Evolutionary conservation across 176 grass and related monocot genomes (phyloP), one percentile per base, ranked within the genome.

Genomic region (Triticum turgidum): DNA sequence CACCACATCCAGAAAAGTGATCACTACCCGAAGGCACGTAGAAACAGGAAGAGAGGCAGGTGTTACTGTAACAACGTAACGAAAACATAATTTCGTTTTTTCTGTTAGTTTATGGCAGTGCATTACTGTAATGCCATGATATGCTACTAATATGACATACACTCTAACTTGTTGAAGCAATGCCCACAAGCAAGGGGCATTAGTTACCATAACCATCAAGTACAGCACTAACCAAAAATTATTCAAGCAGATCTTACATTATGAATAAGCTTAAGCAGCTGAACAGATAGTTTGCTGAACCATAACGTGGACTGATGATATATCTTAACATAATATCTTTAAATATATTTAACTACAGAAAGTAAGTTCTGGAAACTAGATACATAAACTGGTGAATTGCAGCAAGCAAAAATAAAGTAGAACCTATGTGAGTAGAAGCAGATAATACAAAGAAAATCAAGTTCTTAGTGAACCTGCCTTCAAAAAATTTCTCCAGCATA

Each of bases 401-500:
- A 33, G 29, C 13, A 79, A 32, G n/a, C 30, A 30, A 84, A 37
- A 79, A 11, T 14, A 65, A 61, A 65, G 13, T 11, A 79, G n/a
- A 29, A 78, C 17, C 5, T 34, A 76, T 2, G 42, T 0, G 0
- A 56, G 45, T 33, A 75, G 25, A 34, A 78, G 54, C 39, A 92
- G 7, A 80, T 62, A 86, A 74, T 1, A 63, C 45, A 90, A 20
- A 61, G 3, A 76, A 10, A 27, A 61, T 58, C 10, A 21, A 84
- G 22, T 66, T 71, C 13, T 62, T 21, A 75, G 49, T 27, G 65
- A 38, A 49, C 52, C 87, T 85, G 59, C 97, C 97, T 91, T 78
- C 70, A 79, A 98, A 98, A 29, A 98, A 96, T n/a, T 94, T 89
- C 85, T 96, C 84, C 64, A 96, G 80, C 69, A 96, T 81, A 86